Base-by-base conservation (phyloP, 805 yeast species). In the Candida morakotiae region DNA sequence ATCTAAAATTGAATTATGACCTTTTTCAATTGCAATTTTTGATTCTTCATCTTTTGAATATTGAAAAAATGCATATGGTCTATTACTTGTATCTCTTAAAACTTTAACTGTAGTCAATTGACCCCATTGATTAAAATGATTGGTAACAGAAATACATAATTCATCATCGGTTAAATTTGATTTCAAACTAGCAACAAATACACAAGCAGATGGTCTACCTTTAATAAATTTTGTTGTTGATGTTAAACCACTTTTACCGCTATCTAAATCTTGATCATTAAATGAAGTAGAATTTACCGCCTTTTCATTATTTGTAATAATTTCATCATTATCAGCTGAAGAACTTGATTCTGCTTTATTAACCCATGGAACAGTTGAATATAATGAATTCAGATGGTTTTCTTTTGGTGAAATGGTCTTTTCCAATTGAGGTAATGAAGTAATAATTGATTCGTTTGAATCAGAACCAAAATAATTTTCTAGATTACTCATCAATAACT, bases 41-140 rank as follows among this genome's bases (percentile, higher is more conserved):
- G 95, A 88, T 46, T 83, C 91, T 7, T 61, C 66, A 45, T 83
- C 93, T 39, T 66, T 76, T 7, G 77, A 67, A 55, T 84, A 88
- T 62, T 88, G 96, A 31, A 88, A 95, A 70, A 88, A 88, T 0
- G 96, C 96, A 60, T 88, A 88, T 2, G 97, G 97, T 32, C 95
- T 42, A 52, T 83, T 83, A 16, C 79, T 70, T 11, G 83, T 78
- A 62, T 88, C 96, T 37, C 95, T 69, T 41, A 88, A 68, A 2
- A 88, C 95, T 53, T 88, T 88, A 11, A 87, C 94, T 16, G 82
- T 64, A 2, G 79, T 70, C 28, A 86, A 64, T 28, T 71, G 65
- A 6, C 96, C 95, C 79, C 82, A 88, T 41, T 75, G 67, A 41
- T 66, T 60, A 48, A 88, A 87, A 52, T 79, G 87, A 23, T 71